Percentiles rank a stretch among this genome's conserved stretches.
Conservation (phyloP, 2,329 filamentous ascomycete genomes). For the Aspergillus thermomutatus region DNA sequence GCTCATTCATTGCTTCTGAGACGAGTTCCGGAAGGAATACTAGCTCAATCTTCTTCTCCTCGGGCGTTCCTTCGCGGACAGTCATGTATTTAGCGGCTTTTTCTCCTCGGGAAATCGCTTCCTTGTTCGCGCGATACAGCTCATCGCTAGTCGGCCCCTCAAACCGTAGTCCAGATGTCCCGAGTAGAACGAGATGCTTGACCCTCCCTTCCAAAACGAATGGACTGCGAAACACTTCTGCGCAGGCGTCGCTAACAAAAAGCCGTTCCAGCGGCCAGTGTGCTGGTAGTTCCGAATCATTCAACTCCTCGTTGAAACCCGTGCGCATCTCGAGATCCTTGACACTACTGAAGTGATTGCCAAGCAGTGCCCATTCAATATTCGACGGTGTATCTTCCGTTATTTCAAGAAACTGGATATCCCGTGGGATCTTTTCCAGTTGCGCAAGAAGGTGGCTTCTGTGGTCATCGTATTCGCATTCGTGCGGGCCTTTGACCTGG, state of each 20-base stretch:
- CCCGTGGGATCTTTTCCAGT: constrained; percentile 15
- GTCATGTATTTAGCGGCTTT: constrained; percentile 8
- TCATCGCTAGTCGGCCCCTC: constrained; percentile 20
- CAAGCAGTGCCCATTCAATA: constrained; percentile 21
- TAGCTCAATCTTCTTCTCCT: constrained; percentile 13
- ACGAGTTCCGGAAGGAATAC: constrained; percentile 12
- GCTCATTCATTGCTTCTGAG: constrained; percentile 9
- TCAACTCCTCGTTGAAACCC: constrained; percentile 22
- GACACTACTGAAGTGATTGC: constrained; percentile 19
- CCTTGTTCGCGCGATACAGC: constrained; percentile 3
- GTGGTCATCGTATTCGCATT: constrained; percentile 3
- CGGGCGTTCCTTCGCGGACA: constrained; percentile 2
- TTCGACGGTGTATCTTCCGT: constrained; percentile 20
- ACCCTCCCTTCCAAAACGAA: constrained; percentile 19
- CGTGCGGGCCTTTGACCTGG: constrained; percentile 10
- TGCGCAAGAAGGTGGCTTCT: constrained; percentile 10
- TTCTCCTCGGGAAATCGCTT: constrained; percentile 18
- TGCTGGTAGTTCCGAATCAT: constrained; percentile 20
- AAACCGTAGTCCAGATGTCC: constrained; percentile 21
- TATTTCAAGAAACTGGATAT: constrained; percentile 13
- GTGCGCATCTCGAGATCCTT: constrained; percentile 16
- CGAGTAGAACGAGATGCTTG: constrained; percentile 17
- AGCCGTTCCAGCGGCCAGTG: constrained; percentile 24
- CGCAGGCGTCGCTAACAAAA: constrained; percentile 10
- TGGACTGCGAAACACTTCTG: constrained; percentile 13